Evolutionary conservation across 768 basidiomycete species (phyloP).

Genomic region (Suillus ampliporus): DNA sequence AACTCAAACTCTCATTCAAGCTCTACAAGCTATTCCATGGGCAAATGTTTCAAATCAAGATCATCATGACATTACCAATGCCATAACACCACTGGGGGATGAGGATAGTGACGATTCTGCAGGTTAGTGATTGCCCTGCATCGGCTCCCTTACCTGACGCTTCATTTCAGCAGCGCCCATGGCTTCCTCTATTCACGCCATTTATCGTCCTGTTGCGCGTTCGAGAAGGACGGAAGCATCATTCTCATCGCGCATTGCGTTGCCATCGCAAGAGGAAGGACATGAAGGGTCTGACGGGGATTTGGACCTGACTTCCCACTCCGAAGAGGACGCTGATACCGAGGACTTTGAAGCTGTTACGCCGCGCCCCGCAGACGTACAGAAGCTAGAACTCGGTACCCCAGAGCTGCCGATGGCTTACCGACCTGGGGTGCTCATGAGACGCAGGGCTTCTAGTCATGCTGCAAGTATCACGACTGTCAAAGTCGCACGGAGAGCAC

Average conservation of each 20-base stretch:
- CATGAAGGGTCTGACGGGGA: constrained; percentile 41
- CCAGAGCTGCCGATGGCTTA: constrained; percentile 11
- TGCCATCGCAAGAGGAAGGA: constrained; percentile 25
- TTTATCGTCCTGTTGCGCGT: constrained; percentile 80
- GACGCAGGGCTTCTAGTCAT: constrained; percentile 40
- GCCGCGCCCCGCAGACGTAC: constrained; percentile 42
- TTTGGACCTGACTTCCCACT: constrained; percentile 38
- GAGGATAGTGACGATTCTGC: constrained; percentile 64
- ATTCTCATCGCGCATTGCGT: constrained; percentile 20
- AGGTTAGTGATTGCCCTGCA: constrained; percentile 39
- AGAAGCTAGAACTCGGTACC: constrained; percentile 13
- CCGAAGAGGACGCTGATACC: constrained; percentile 59
- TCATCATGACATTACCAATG: constrained; percentile 62
- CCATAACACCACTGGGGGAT: constrained; percentile 46
- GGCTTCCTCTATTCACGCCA: constrained; percentile 88
- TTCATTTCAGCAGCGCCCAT: constrained; percentile 45
- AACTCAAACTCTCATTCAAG: constrained; percentile 89
- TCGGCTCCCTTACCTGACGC: constrained; percentile 6
- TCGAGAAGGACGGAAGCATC: constrained; percentile 50
- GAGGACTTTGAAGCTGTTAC: constrained; percentile 64
- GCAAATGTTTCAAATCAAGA: constrained; percentile 71
- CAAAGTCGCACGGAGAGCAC: constrained; percentile 65
- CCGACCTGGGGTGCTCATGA: constrained; percentile 26
- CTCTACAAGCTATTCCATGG: constrained; percentile 85
- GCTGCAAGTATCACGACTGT: constrained; percentile 78